phyloP scores from a whole-genome alignment of 306 rosid species.

The Pyrus communis region DNA sequence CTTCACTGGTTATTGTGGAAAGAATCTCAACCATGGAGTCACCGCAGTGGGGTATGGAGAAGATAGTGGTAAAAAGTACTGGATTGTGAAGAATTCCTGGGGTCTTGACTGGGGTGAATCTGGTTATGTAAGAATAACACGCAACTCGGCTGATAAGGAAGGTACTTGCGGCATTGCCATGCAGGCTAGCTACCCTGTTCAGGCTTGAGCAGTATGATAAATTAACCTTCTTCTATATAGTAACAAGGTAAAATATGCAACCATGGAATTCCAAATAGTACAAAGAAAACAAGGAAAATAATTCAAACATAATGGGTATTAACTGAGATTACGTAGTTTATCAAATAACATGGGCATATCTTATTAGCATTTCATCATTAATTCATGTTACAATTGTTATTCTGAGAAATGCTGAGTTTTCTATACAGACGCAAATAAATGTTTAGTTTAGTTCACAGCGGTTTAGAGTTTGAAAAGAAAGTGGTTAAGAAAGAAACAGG shows the following conservation, averaged over 20 bases:
- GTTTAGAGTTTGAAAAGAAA: not conserved
- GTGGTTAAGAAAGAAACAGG: not conserved
- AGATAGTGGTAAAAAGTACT: slow-evolving; percentile 34
- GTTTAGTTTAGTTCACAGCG: not conserved
- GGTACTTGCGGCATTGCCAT: slow-evolving; percentile 69
- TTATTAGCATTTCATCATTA: not conserved
- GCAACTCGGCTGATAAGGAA: slow-evolving; percentile 17
- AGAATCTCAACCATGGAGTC: slow-evolving; percentile 59
- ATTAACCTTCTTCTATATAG: not conserved
- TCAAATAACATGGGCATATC: not conserved
- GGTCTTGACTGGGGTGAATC: slow-evolving; percentile 59
- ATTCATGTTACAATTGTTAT: not conserved
- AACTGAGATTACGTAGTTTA: too few species aligned
- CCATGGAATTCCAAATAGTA: slow-evolving; percentile 11
- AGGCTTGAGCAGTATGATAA: slow-evolving; percentile 15
- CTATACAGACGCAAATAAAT: not conserved
- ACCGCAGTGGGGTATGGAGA: slow-evolving; percentile 62
- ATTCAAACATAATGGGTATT: not conserved
- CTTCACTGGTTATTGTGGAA: slow-evolving; percentile 49
- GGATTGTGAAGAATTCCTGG: slow-evolving; percentile 83
- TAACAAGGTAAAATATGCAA: slow-evolving; percentile 13
- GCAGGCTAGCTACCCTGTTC: slow-evolving; percentile 62
- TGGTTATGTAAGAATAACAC: slow-evolving; percentile 46
- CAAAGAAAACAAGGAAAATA: slow-evolving; percentile 1
- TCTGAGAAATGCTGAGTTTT: not conserved